These are phyloP conservation scores for Stygiomarasmius scandens DNA, from an alignment of 1,284 basidiomycete species.

Conservation along the genomic window DNA sequence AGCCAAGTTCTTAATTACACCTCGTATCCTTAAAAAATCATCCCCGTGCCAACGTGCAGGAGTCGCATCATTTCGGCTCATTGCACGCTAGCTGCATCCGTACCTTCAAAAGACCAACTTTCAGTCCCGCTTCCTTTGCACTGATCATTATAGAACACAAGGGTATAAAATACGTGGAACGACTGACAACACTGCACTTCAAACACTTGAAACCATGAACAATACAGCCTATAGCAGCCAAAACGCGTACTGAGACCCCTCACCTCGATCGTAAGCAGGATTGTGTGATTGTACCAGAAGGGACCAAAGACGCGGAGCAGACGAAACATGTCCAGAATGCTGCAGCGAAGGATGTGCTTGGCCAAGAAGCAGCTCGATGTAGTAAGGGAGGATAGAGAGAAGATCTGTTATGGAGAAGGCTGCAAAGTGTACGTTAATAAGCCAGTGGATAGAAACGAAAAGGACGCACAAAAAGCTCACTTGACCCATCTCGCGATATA, in stretches of 20 bases:
- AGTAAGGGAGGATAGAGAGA: slow-evolving; percentile 84
- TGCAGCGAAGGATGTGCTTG: slow-evolving; percentile 88
- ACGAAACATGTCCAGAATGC: slow-evolving; percentile 83
- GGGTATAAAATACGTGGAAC: too few relatives aligned
- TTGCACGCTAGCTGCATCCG: too few relatives aligned
- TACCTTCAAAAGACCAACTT: too few relatives aligned
- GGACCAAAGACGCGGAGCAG: slow-evolving; percentile 85
- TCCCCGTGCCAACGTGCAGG: too few relatives aligned
- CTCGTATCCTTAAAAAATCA: too few relatives aligned
- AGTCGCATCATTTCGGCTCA: too few relatives aligned
- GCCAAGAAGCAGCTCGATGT: slow-evolving; percentile 85
- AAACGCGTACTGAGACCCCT: slow-evolving; percentile 91
- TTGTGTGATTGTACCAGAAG: slow-evolving; percentile 80
- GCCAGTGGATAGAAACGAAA: background rate
- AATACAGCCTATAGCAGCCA: slow-evolving; percentile 86
- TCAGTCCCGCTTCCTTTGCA: too few relatives aligned
- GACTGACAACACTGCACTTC: slow-evolving; percentile 79
- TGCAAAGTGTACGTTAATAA: slow-evolving; percentile 25
- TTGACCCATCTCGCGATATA: slow-evolving; percentile 63
- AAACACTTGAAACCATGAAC: slow-evolving; percentile 83
- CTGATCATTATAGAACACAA: too few relatives aligned
- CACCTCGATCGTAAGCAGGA: slow-evolving; percentile 88
- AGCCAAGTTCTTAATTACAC: too few relatives aligned
- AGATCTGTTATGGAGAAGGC: slow-evolving; percentile 87
- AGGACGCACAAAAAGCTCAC: slow-evolving; percentile 69